Evolutionary conservation across 148 eudicot species (phyloP).

Genomic region (Drosera capensis): DNA sequence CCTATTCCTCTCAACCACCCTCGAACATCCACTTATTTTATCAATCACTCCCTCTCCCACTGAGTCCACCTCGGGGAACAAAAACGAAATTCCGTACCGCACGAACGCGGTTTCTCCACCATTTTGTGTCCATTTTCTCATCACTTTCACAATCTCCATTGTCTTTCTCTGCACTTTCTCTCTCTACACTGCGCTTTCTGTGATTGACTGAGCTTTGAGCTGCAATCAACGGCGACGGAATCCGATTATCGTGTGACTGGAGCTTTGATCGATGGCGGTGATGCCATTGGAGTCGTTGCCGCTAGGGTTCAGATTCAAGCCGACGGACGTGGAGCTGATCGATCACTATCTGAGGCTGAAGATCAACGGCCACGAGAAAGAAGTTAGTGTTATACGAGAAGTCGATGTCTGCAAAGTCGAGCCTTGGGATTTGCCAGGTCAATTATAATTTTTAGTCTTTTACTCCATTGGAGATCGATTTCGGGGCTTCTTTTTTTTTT

Average conservation of each 20-base stretch:
- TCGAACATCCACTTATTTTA: no score
- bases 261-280: slow-evolving; percentile 24
- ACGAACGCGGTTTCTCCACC: no score
- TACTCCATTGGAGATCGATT: not conserved
- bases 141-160: no score
- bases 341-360: slow-evolving; percentile 68
- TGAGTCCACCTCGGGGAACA: no score
- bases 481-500: not conserved
- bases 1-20: no score
- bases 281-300: slow-evolving; percentile 41
- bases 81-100: no score
- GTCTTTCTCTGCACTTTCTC: no score
- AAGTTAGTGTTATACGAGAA: slow-evolving; percentile 60
- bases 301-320: slow-evolving; percentile 77
- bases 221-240: not conserved
- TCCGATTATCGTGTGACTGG: no score
- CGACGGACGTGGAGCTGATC: slow-evolving; percentile 77
- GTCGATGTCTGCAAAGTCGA: slow-evolving; percentile 83
- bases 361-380: slow-evolving; percentile 52
- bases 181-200: not conserved
- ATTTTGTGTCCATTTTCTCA: no score
- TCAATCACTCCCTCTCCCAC: no score
- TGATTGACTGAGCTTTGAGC: slow-evolving; percentile 1
- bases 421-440: slow-evolving; percentile 95
- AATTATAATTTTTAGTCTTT: slow-evolving; percentile 1